Percentiles rank a stretch among this genome's conserved stretches.
Evolutionary conservation across 2,329 filamentous ascomycete species (phyloP).

Genomic region (Lachnellula hyalina): DNA sequence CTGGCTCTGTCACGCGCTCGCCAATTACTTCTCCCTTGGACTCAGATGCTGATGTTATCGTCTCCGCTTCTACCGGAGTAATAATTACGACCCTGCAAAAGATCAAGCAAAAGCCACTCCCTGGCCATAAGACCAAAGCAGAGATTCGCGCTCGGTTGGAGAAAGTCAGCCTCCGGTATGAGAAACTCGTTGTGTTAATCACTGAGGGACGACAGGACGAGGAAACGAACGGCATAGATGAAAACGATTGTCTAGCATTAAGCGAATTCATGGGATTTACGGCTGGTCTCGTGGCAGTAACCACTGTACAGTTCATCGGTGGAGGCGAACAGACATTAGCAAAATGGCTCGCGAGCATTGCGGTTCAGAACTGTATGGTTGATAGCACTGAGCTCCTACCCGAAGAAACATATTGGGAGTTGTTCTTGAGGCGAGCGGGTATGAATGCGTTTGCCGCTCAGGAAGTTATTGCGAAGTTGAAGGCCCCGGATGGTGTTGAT

Average conservation of each 20-base stretch:
- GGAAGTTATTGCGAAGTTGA: conserved; percentile 47
- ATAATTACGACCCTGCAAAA: conserved; percentile 67
- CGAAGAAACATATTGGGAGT: conserved; percentile 62
- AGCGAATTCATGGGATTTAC: conserved; percentile 29
- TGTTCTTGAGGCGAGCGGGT: conserved; percentile 59
- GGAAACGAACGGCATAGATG: conserved; percentile 28
- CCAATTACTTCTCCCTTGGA: conserved; percentile 36
- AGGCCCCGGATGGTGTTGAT: conserved; percentile 28
- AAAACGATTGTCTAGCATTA: conserved; percentile 23
- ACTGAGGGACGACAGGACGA: conserved; percentile 48
- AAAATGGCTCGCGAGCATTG: conserved; percentile 49
- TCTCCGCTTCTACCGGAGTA: conserved; percentile 65
- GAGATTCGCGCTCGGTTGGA: conserved; percentile 52
- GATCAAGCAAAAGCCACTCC: conserved; percentile 65
- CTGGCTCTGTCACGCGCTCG: conserved; percentile 30
- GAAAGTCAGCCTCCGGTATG: conserved; percentile 54
- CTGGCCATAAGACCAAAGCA: conserved; percentile 47
- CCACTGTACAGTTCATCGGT: conserved; percentile 43
- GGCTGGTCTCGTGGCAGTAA: conserved; percentile 33
- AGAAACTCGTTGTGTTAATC: conserved; percentile 62
- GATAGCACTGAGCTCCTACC: conserved; percentile 35
- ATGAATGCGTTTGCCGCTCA: conserved; percentile 71
- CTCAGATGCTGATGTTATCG: conserved; percentile 65
- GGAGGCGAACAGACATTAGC: conserved; percentile 46
- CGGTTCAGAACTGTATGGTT: conserved; percentile 36